phyloP scores from a whole-genome alignment of 2,329 filamentous ascomycete genomes.

The Talaromyces sp. region DNA sequence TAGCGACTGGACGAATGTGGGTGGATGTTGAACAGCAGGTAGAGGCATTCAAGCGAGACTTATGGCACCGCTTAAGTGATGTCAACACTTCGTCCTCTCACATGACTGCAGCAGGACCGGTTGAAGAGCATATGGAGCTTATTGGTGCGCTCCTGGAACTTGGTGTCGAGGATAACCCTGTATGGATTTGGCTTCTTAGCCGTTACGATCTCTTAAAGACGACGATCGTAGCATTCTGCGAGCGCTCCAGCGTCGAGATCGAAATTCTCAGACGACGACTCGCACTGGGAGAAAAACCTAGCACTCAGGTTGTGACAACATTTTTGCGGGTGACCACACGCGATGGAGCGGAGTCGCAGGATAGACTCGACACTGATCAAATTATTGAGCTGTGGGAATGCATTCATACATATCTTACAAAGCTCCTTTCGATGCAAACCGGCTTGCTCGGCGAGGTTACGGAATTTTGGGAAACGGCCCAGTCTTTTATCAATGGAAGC shows the following conservation, averaged over 20 bases:
- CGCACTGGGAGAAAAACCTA: slow-evolving; percentile 69
- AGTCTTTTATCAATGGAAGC: slow-evolving; percentile 83
- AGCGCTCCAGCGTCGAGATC: slow-evolving; percentile 86
- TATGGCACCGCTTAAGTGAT: slow-evolving; percentile 77
- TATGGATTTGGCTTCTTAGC: slow-evolving; percentile 92
- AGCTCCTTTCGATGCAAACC: slow-evolving; percentile 67
- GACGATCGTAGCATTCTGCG: slow-evolving; percentile 74
- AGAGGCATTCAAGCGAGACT: slow-evolving; percentile 78
- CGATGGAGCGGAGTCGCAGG: slow-evolving; percentile 60
- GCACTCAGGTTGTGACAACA: slow-evolving; percentile 64
- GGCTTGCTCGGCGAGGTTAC: slow-evolving; percentile 85
- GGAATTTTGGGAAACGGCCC: slow-evolving; percentile 89
- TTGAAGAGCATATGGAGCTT: slow-evolving; percentile 86
- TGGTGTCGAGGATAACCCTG: slow-evolving; percentile 91
- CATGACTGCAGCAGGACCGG: slow-evolving; percentile 51
- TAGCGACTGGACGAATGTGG: slow-evolving; percentile 93
- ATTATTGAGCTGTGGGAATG: slow-evolving; percentile 93
- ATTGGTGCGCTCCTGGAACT: slow-evolving; percentile 87
- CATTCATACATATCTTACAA: slow-evolving; percentile 68
- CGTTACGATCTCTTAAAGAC: slow-evolving; percentile 85
- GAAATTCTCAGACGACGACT: slow-evolving; percentile 83
- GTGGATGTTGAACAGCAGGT: slow-evolving; percentile 86
- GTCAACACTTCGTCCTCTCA: slow-evolving; percentile 58
- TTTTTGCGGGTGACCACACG: slow-evolving; percentile 72
- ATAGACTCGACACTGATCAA: slow-evolving; percentile 71